Base-by-base conservation (phyloP, 371 early-diverging fungal genomes). In the Syncephalis plumigaleata region DNA sequence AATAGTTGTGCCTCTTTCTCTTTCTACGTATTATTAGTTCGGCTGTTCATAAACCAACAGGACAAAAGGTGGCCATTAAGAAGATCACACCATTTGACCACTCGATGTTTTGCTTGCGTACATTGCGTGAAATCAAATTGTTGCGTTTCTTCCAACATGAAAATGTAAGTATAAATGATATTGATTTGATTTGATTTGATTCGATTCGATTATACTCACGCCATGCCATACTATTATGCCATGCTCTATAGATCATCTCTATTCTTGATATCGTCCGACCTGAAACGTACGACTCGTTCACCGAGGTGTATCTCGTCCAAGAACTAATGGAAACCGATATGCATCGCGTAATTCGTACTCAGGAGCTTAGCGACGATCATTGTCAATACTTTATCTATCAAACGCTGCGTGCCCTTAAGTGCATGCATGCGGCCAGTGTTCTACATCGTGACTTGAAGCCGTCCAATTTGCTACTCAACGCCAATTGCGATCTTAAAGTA, bases 311-410 rank as follows among this genome's bases (percentile, higher is more conserved):
- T 62, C 63, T 57, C 9, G 36, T 31, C 26, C 66, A 77, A 57
- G 92, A 88, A 64, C 64, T 98, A 37, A 96, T 98, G 96, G 97
- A 96, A 63, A 95, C 97, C 20, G 92, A 98, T 62, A 75, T 98
- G 69, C 96, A 96, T 63, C 87, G 95, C 53, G 94, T 98, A 47
- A 94, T 98, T 64, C 79, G 87, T 47, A 91, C 92, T n/a, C 96
- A 96, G 71, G 84, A 90, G 39, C 68, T 98, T 47, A 91, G 91
- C 31, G 97, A 96, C 64, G 87, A 91, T 25, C 97, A 95, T 60
- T 94, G 83, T 62, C 96, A 98, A 62, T 95, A 94, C 66, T 98
- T 98, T 63, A 77, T 97, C 51, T 98, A 92, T 66, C 98, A 98
- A 61, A 86, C 92, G 18, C 68, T 89, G 52, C 81, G 94, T 37